These are phyloP conservation scores for Omphalea diandra DNA, from an alignment of 441 rosid genomes.

Conservation along the genomic window DNA sequence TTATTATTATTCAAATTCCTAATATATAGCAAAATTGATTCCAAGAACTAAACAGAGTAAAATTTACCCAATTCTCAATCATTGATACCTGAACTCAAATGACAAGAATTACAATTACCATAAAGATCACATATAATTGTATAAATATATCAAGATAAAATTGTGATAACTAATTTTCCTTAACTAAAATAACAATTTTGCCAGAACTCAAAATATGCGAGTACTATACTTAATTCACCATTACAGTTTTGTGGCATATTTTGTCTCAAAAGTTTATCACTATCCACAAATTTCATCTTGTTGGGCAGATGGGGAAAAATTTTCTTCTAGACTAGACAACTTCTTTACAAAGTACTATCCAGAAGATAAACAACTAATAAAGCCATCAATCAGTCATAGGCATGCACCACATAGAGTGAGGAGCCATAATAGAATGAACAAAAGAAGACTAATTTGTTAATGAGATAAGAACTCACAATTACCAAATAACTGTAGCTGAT, in stretches of 20 bases:
- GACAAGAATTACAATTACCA: neutral
- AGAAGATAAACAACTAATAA: neutral
- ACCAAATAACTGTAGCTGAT: constrained; percentile 69
- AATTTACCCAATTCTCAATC: neutral
- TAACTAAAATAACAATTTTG: neutral
- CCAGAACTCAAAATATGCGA: neutral
- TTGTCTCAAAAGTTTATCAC: neutral
- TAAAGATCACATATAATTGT: neutral
- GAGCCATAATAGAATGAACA: neutral
- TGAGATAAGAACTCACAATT: constrained; percentile 44
- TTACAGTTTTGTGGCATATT: neutral
- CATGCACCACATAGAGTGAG: neutral
- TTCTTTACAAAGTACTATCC: neutral
- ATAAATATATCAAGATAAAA: neutral
- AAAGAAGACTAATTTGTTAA: neutral
- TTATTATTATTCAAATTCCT: neutral
- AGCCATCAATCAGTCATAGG: neutral
- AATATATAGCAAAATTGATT: neutral
- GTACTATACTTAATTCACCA: neutral
- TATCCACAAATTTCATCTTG: neutral
- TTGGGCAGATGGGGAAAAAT: neutral
- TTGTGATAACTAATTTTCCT: neutral
- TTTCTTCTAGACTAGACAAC: neutral
- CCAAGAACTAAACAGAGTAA: neutral
- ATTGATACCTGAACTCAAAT: neutral